These are phyloP conservation scores for Rickenella mellea DNA, from an alignment of 768 basidiomycete genomes.

Conservation along the genomic window DNA sequence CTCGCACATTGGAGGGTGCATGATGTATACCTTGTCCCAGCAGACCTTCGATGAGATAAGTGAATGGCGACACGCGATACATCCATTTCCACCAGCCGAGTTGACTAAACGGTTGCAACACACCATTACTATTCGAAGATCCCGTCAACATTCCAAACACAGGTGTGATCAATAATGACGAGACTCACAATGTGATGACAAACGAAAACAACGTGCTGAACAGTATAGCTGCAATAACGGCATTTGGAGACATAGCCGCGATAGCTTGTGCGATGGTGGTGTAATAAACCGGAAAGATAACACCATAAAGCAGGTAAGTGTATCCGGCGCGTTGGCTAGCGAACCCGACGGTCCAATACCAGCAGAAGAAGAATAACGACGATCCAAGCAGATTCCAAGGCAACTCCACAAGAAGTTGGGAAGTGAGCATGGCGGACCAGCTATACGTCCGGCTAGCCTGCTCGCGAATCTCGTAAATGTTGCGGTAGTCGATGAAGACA, in stretches of 20 bases:
- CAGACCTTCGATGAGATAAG: slow-evolving; percentile 30
- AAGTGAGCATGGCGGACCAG: slow-evolving; percentile 26
- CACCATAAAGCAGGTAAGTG: slow-evolving; percentile 26
- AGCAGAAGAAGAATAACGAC: slow-evolving; percentile 34
- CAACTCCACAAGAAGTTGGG: slow-evolving; percentile 29
- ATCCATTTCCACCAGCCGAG: slow-evolving; percentile 40
- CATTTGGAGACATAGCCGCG: slow-evolving; percentile 31
- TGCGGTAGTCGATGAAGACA: slow-evolving; percentile 27
- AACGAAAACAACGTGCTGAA: slow-evolving; percentile 30
- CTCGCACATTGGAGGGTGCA: background rate
- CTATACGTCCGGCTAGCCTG: slow-evolving; percentile 31
- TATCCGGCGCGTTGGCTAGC: slow-evolving; percentile 27
- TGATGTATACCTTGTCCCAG: slow-evolving; percentile 2
- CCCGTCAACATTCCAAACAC: background rate
- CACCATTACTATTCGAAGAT: slow-evolving; percentile 28
- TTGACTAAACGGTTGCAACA: slow-evolving; percentile 34
- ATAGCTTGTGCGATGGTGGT: slow-evolving; percentile 32
- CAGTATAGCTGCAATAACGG: slow-evolving; percentile 29
- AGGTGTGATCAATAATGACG: background rate
- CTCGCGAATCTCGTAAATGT: slow-evolving; percentile 32
- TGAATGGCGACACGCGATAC: slow-evolving; percentile 24
- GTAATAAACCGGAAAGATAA: slow-evolving; percentile 35
- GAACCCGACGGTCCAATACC: slow-evolving; percentile 40
- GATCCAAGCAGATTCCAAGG: slow-evolving; percentile 33
- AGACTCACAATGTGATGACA: slow-evolving; percentile 31